These are phyloP conservation scores for Alternaria dauci DNA, from an alignment of 2,329 filamentous ascomycete genomes.

Conservation along the genomic window DNA sequence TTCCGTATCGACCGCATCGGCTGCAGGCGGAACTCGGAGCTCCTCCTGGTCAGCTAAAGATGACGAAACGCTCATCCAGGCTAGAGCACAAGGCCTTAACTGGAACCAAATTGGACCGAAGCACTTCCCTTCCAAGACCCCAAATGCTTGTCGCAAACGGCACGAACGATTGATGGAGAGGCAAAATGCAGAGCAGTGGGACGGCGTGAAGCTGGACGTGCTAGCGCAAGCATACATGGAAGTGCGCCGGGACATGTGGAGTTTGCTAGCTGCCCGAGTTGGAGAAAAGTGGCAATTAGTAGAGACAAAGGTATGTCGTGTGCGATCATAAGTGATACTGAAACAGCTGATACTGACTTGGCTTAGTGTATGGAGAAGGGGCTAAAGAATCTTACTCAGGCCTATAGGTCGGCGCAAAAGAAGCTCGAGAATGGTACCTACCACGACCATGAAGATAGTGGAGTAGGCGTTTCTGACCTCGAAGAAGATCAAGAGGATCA, in stretches of 20 bases:
- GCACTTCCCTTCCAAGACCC: slow-evolving; percentile 78
- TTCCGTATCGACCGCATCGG: slow-evolving; percentile 44
- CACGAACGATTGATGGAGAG: slow-evolving; percentile 86
- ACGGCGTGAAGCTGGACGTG: slow-evolving; percentile 75
- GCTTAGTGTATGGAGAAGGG: slow-evolving; percentile 82
- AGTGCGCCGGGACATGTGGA: slow-evolving; percentile 84
- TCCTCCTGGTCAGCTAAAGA: slow-evolving; percentile 74
- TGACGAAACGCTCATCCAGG: slow-evolving; percentile 75
- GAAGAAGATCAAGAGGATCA: slow-evolving; percentile 54
- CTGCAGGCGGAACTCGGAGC: slow-evolving; percentile 45
- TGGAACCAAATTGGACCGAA: slow-evolving; percentile 81
- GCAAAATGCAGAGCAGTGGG: slow-evolving; percentile 77
- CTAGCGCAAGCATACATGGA: slow-evolving; percentile 81
- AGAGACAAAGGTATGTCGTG: slow-evolving; percentile 75
- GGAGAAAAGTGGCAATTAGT: slow-evolving; percentile 70
- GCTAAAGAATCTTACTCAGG: slow-evolving; percentile 79
- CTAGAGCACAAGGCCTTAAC: slow-evolving; percentile 78
- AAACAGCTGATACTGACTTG: slow-evolving; percentile 18
- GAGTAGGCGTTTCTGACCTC: slow-evolving; percentile 66
- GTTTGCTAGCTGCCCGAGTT: slow-evolving; percentile 69
- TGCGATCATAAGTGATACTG: neutral
- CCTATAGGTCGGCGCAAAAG: slow-evolving; percentile 70
- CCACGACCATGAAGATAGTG: slow-evolving; percentile 70
- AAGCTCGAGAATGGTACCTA: slow-evolving; percentile 63
- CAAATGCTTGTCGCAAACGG: slow-evolving; percentile 88